Evolutionary conservation across 805 yeast genomes (phyloP).

Genomic region (Gaillardinia entomophila): DNA sequence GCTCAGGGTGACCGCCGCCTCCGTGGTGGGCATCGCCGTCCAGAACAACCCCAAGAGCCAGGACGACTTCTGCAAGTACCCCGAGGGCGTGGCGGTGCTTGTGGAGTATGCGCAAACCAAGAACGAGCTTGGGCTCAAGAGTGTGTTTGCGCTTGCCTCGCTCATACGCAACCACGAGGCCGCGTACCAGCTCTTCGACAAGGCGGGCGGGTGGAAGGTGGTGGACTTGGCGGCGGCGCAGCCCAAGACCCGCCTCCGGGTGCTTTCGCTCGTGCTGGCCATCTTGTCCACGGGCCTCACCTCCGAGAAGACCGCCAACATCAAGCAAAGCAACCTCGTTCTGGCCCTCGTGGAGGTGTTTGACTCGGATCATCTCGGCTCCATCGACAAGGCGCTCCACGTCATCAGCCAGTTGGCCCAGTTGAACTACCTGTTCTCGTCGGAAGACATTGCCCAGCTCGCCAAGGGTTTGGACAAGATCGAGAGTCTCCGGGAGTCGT

Average conservation of each 20-base stretch:
- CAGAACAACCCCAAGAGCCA: slow-evolving; percentile 85
- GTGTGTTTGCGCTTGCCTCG: slow-evolving; percentile 73
- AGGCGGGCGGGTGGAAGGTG: slow-evolving; percentile 57
- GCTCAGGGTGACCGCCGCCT: slow-evolving; percentile 56
- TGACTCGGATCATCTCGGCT: slow-evolving; percentile 37
- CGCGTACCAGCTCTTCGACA: slow-evolving; percentile 52
- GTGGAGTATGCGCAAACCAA: slow-evolving; percentile 31
- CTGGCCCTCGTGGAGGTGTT: slow-evolving; percentile 26
- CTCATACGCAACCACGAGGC: slow-evolving; percentile 61
- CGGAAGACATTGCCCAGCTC: slow-evolving; percentile 35
- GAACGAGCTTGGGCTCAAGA: slow-evolving; percentile 45
- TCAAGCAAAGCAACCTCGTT: slow-evolving; percentile 32
- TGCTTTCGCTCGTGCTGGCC: slow-evolving; percentile 55
- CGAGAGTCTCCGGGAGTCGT: slow-evolving; percentile 39
- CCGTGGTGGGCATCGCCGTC: slow-evolving; percentile 83
- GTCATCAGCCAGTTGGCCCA: slow-evolving; percentile 42
- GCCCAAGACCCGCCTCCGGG: slow-evolving; percentile 46
- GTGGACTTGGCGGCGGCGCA: slow-evolving; percentile 20
- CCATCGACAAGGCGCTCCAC: slow-evolving; percentile 53
- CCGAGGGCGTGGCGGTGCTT: slow-evolving; percentile 41
- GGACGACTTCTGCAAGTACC: slow-evolving; percentile 51
- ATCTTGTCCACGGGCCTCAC: slow-evolving; percentile 48
- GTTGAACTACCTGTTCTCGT: slow-evolving; percentile 38
- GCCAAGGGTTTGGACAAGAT: slow-evolving; percentile 29
- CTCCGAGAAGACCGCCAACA: slow-evolving; percentile 30